These are phyloP conservation scores for Arthrobotrys megalospora DNA, from an alignment of 2,329 filamentous ascomycete species.

Conservation along the genomic window DNA sequence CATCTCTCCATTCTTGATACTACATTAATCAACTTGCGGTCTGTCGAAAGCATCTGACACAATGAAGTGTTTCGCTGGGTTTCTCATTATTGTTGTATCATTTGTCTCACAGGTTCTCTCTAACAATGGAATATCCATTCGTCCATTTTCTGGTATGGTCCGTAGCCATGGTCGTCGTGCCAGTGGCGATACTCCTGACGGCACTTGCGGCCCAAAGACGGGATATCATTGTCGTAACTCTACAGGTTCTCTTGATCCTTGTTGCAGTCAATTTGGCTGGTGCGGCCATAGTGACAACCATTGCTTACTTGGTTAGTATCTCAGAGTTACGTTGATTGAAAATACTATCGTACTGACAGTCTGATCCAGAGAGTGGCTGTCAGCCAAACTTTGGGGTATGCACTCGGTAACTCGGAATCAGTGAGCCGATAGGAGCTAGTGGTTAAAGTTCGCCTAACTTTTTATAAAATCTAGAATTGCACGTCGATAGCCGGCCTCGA, in stretches of 20 bases:
- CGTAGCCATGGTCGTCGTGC: not conserved
- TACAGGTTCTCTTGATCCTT: conserved; percentile 12
- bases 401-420: not conserved
- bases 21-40: not conserved
- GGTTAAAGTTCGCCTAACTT: not conserved
- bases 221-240: conserved; percentile 20
- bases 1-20: not conserved
- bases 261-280: conserved; percentile 45
- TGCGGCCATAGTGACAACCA: conserved; percentile 36
- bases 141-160: not conserved
- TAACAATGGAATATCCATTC: not conserved
- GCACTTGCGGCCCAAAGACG: conserved; percentile 30
- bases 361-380: conserved; percentile 23
- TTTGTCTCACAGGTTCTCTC: not conserved
- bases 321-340: not conserved
- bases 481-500: conserved; percentile 12
- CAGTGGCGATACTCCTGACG: conserved; percentile 9
- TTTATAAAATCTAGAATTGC: conserved; percentile 23
- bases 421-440: not conserved
- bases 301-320: conserved; percentile 32
- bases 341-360: not conserved
- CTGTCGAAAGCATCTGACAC: too few relatives aligned
- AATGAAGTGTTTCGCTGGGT: not conserved
- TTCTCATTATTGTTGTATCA: not conserved
- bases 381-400: conserved; percentile 31